Evolutionary conservation across 2,329 filamentous ascomycete species (phyloP), one percentile per base, ranked within the genome.

Genomic region (Clonostachys sp.): DNA sequence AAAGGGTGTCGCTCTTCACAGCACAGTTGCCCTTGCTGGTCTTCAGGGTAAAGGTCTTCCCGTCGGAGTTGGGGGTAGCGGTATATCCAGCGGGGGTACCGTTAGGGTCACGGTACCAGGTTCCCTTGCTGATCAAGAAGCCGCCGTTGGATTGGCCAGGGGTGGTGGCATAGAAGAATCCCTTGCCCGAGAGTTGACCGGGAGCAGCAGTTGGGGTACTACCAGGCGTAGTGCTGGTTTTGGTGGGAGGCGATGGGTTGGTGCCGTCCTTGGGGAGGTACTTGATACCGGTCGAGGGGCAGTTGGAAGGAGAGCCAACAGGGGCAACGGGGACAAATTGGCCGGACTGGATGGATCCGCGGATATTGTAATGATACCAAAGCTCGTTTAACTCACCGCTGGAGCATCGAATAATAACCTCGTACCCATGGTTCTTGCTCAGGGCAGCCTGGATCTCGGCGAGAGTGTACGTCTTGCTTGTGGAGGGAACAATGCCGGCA

Each of bases 281-380:
- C 57, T 80, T 79, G 60, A 91, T 34, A 40, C 41, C 81, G 4
- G 81, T 83, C 0, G 66, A 73, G 1, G 86, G 81, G 62, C 88
- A 91, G 40, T 71, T 79, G 30, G 45, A 46, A 16, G 17, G 17
- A 12, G 75, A 74, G 36, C 83, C 78, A 54, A 83, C 77, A 48
- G 65, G 75, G 40, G 75, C 69, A 3, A 77, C 63, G 12, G 83
- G 64, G 30, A 82, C 72, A 56, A 86, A 89, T 2, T 75, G 62
- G 34, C 83, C 85, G 3, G 71, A 73, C 57, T 84, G 77, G 1
- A 84, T 62, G 24, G 77, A 81, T 9, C 78, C 78, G 34, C 71
- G 65, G 34, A 78, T 69, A 50, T 85, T 81, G 71, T 80, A 88
- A 58, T 86, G 81, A 55, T 81, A 82, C 73, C 77, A 81, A 12